phyloP scores from a whole-genome alignment of 2,329 filamentous ascomycete genomes.

The Cercospora brassicicola region DNA sequence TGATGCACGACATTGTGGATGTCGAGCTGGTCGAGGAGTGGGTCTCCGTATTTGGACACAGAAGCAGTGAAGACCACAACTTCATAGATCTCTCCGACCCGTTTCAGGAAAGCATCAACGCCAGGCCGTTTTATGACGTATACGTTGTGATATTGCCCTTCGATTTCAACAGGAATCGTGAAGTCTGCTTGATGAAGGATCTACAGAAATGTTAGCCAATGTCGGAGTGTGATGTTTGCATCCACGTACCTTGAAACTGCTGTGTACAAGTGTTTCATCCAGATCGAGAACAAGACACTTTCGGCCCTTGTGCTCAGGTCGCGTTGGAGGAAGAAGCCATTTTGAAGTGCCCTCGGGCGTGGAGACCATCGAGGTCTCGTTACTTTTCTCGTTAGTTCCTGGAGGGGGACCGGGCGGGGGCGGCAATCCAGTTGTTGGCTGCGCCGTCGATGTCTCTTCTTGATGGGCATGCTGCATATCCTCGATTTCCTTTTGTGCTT shows the following conservation, averaged over 20 bases:
- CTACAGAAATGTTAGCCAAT: slow-evolving; percentile 50
- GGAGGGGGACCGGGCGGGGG: slow-evolving; percentile 56
- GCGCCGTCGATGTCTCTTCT: slow-evolving; percentile 11
- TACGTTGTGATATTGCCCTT: slow-evolving; percentile 98
- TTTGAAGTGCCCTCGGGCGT: slow-evolving; percentile 56
- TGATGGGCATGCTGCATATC: slow-evolving; percentile 23
- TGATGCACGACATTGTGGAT: slow-evolving; percentile 97
- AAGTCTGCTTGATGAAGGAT: slow-evolving; percentile 98
- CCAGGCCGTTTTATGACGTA: slow-evolving; percentile 99
- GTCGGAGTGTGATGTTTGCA: neutral
- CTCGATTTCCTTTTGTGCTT: slow-evolving; percentile 43
- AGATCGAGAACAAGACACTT: slow-evolving; percentile 95
- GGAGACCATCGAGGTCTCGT: slow-evolving; percentile 39
- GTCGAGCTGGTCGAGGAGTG: slow-evolving; percentile 90
- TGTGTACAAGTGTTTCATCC: slow-evolving; percentile 95
- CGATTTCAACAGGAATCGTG: slow-evolving; percentile 97
- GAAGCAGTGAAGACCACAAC: slow-evolving; percentile 98
- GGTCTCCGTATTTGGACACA: slow-evolving; percentile 98
- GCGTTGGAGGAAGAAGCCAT: slow-evolving; percentile 78
- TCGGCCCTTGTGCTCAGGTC: slow-evolving; percentile 75
- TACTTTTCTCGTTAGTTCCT: slow-evolving; percentile 24
- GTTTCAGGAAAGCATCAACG: slow-evolving; percentile 98
- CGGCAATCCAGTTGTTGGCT: slow-evolving; percentile 44
- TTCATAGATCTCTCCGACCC: slow-evolving; percentile 95
- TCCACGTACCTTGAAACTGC: slow-evolving; percentile 84